These are phyloP conservation scores for Xylaria intraflava DNA, from an alignment of 495 filamentous ascomycete species.

Conservation along the genomic window DNA sequence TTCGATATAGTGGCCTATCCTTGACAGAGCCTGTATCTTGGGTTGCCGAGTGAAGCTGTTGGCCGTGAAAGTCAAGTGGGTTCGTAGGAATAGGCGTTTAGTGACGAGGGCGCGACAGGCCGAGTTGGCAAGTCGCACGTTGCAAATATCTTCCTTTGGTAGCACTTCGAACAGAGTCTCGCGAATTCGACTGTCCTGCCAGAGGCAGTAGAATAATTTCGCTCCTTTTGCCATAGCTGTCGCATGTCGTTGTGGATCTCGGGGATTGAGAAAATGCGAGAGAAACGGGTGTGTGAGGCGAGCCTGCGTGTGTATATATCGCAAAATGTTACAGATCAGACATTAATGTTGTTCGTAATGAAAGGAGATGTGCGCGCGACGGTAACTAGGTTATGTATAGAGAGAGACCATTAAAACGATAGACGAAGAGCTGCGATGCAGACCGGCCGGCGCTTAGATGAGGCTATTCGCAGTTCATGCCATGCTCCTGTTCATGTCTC, in stretches of 20 bases:
- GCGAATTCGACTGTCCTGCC: constrained; percentile 45
- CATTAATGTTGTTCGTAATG: neutral
- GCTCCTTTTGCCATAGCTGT: constrained; percentile 42
- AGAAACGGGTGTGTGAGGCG: neutral
- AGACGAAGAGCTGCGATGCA: constrained; percentile 2
- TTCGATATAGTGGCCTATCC: constrained; percentile 65
- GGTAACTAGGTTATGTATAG: constrained; percentile 6
- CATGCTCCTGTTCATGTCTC: constrained; percentile 3
- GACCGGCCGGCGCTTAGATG: constrained; percentile 19
- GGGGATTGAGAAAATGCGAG: constrained; percentile 4
- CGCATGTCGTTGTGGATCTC: constrained; percentile 33
- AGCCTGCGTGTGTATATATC: constrained; percentile 5
- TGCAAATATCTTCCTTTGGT: constrained; percentile 44
- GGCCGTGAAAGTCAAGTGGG: constrained; percentile 58
- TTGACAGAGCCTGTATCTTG: constrained; percentile 59
- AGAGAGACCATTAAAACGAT: constrained; percentile 13
- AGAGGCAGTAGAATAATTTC: constrained; percentile 47
- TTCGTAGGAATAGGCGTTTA: constrained; percentile 47
- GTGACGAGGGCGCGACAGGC: constrained; percentile 48
- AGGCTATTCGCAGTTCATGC: constrained; percentile 29
- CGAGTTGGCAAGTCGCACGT: constrained; percentile 42
- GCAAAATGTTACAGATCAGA: constrained; percentile 8
- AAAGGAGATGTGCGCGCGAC: neutral
- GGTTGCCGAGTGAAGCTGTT: constrained; percentile 63
- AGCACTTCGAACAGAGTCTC: constrained; percentile 45